Evolutionary conservation across 2,329 filamentous ascomycete genomes (phyloP), one percentile per base, ranked within the genome.

Genomic region (Penicillium sp.): DNA sequence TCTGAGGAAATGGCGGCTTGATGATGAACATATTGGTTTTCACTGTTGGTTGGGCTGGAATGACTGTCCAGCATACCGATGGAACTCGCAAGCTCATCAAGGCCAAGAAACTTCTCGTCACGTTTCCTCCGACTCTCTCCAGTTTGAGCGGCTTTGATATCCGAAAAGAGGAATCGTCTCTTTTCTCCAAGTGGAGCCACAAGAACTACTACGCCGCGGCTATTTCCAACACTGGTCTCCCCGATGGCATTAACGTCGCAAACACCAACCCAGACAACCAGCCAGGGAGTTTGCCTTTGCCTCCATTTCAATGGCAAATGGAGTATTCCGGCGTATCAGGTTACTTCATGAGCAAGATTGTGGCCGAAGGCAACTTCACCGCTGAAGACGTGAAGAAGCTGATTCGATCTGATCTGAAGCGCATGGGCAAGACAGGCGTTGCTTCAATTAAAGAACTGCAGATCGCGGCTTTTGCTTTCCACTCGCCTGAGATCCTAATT

Each of bases 41-140:
- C n/a, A n/a, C n/a, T n/a, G n/a, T n/a, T n/a, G n/a, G n/a, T n/a
- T n/a, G n/a, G n/a, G n/a, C n/a, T n/a, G 32, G 58, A 6, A 59
- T 74, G 30, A 60, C 57, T 3, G 65, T 71, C 20, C 50, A 54
- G 34, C 68, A 59, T 7, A 54, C 59, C 7, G 47, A 46, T 2
- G 65, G 69, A n/a, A 40, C 20, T 5, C 50, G 27, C 2, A 68
- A 67, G 36, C 51, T 70, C 13, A 66, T 80, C 43, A 48, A 63
- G 21, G 72, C 74, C 3, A 68, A 70, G 39, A 72, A 75, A 43
- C 58, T 80, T 2, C 55, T 80, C 10, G 64, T 75, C n/a, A 65
- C 75, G 13, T 68, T 75, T 13, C 77, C 76, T 1, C 76, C 76
- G 2, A 65, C 63, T 18, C 42, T 71, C 6, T 56, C 68, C 2